Conservation (phyloP, 768 basidiomycete genomes). For the Mycena rebaudengoi region DNA sequence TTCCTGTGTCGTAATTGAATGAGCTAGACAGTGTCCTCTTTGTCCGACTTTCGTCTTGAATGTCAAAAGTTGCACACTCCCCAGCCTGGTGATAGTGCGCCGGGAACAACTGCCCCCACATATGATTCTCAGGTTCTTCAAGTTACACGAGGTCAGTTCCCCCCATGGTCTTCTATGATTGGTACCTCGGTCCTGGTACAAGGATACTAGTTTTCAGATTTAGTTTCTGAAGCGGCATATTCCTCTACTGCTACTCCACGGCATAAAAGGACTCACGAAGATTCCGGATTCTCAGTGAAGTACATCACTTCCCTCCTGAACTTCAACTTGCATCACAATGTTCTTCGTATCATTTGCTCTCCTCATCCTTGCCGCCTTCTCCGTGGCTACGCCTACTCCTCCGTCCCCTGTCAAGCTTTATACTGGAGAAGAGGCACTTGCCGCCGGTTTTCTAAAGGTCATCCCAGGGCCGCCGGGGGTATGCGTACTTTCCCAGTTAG, state of each 20-base stretch:
- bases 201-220: background rate
- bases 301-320: background rate
- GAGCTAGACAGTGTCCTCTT: background rate
- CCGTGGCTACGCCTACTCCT: slow-evolving; percentile 1
- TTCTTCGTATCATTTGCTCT: slow-evolving; percentile 6
- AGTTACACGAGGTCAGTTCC: background rate
- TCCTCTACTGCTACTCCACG: background rate
- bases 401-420: background rate
- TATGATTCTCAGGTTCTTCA: no score
- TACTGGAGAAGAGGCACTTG: slow-evolving; percentile 16
- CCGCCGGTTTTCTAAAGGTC: slow-evolving; percentile 10
- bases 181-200: background rate
- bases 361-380: slow-evolving; percentile 11
- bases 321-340: background rate
- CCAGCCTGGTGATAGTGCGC: no score
- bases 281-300: background rate
- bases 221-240: background rate
- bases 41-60: background rate
- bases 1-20: background rate
- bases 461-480: slow-evolving; percentile 6
- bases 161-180: background rate
- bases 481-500: slow-evolving; percentile 6
- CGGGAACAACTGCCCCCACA: no score
- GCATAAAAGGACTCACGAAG: slow-evolving; percentile 3
- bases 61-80: background rate